A percentile compares a stretch with the other conserved stretches of the same genome.
phyloP scores from a whole-genome alignment of 176 grass and related monocot genomes.

The Eremochloa ophiuroides region DNA sequence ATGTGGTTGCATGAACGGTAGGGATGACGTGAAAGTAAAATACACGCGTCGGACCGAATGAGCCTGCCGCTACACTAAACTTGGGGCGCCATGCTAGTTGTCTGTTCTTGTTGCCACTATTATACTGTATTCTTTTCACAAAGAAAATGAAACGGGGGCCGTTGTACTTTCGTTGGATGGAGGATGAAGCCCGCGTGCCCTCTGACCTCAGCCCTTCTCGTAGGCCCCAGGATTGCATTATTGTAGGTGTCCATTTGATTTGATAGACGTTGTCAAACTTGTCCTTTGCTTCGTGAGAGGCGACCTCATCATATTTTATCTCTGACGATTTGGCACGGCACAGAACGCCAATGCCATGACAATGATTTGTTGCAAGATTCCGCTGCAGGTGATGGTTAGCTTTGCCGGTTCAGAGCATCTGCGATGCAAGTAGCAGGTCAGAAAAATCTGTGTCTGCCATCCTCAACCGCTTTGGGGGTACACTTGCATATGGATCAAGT shows the following conservation, averaged over 20 bases:
- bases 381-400: not conserved
- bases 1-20: not conserved
- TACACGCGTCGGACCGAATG: not conserved
- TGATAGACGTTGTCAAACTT: constrained; percentile 15
- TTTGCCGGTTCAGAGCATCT: constrained; percentile 9
- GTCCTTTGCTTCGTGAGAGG: not conserved
- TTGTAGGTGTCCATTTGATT: not conserved
- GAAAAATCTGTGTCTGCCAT: not conserved
- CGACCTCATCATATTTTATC: not conserved
- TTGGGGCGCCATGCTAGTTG: not conserved
- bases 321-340: not conserved
- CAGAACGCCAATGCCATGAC: not conserved
- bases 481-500: constrained; percentile 2
- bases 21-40: not conserved
- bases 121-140: not conserved
- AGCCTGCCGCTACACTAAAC: not conserved
- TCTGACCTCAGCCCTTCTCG: constrained; percentile 13
- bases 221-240: not conserved
- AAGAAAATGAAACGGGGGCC: too few species aligned
- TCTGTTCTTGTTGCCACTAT: not conserved
- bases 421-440: not conserved
- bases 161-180: not conserved
- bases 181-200: not conserved
- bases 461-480: not conserved
- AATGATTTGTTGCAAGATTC: not conserved